Percentiles rank a stretch among this genome's conserved stretches.
phyloP scores from a whole-genome alignment of 2,329 filamentous ascomycete genomes.

The Zopfia rhizophila region DNA sequence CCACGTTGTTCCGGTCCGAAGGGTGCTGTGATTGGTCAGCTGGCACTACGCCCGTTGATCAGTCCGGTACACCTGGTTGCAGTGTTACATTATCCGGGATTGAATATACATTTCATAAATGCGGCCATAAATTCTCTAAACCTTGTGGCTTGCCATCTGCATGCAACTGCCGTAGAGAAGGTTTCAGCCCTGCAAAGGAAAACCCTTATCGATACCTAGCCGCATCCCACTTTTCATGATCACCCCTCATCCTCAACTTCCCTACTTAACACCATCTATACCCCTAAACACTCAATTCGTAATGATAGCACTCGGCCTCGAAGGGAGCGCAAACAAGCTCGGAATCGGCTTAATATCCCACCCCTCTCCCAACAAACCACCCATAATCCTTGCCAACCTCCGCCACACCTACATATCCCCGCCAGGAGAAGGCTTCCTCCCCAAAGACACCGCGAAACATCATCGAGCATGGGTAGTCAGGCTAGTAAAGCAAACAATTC shows the following conservation, averaged over 20 bases:
- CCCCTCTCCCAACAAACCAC: conserved; percentile 58
- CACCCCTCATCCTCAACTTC: conserved; percentile 25
- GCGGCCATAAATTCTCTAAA: no score
- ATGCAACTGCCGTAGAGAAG: no score
- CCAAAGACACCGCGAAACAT: conserved; percentile 94
- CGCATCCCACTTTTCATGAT: conserved; percentile 22
- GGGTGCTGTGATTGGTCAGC: conserved; percentile 18
- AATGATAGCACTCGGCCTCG: conserved; percentile 78
- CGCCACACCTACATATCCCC: conserved; percentile 93
- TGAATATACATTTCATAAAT: no score
- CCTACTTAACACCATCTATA: neutral
- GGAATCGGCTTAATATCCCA: conserved; percentile 93
- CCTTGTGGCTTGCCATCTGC: no score
- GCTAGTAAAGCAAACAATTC: conserved; percentile 82
- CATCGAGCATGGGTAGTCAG: conserved; percentile 86
- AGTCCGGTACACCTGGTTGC: no score
- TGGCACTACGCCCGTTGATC: no score
- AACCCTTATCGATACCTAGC: conserved; percentile 31
- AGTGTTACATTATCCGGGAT: no score
- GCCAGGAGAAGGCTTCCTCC: conserved; percentile 92
- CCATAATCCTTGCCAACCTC: conserved; percentile 84
- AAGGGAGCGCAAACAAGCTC: conserved; percentile 98
- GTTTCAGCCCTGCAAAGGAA: no score
- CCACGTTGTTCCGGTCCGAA: conserved; percentile 23
- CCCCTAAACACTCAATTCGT: conserved; percentile 18